Percentiles rank a stretch among this genome's conserved stretches.
phyloP scores from a whole-genome alignment of 805 yeast genomes.

The Citeromyces matritensis region DNA sequence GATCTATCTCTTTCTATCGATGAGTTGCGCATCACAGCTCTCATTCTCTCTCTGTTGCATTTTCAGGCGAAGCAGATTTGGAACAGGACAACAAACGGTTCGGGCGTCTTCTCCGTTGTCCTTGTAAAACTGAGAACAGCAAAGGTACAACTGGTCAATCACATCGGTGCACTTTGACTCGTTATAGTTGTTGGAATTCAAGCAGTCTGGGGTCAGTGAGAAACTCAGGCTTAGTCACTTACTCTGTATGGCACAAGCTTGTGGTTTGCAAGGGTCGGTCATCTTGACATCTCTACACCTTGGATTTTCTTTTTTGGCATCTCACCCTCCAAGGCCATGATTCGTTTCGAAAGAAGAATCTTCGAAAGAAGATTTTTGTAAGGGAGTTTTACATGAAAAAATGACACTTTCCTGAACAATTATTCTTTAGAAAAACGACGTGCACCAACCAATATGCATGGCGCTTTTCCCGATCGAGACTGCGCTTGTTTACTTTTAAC shows the following conservation, averaged over 20 bases:
- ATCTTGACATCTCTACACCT: not conserved
- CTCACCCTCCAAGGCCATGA: no score
- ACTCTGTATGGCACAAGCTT: conserved; percentile 76
- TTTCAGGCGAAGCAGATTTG: conserved; percentile 44
- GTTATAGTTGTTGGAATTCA: conserved; percentile 43
- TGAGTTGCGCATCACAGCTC: conserved; percentile 39
- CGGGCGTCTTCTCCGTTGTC: conserved; percentile 41
- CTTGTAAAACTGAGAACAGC: conserved; percentile 57
- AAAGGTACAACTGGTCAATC: conserved; percentile 58
- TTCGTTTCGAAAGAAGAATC: no score
- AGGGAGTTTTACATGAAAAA: no score
- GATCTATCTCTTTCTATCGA: conserved; percentile 5
- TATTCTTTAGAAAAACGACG: no score
- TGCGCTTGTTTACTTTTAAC: no score
- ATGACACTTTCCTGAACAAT: no score
- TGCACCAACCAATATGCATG: no score
- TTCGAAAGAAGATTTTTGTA: no score
- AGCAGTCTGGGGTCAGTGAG: conserved; percentile 31
- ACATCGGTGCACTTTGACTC: conserved; percentile 60
- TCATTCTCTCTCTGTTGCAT: conserved; percentile 47
- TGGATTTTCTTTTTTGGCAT: no score
- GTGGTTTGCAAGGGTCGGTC: conserved; percentile 47
- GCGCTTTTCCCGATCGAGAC: no score
- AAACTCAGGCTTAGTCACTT: conserved; percentile 10
- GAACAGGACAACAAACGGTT: conserved; percentile 70